Conservation (phyloP, 2,329 filamentous ascomycete genomes). For the Periconia macrospinosa region DNA sequence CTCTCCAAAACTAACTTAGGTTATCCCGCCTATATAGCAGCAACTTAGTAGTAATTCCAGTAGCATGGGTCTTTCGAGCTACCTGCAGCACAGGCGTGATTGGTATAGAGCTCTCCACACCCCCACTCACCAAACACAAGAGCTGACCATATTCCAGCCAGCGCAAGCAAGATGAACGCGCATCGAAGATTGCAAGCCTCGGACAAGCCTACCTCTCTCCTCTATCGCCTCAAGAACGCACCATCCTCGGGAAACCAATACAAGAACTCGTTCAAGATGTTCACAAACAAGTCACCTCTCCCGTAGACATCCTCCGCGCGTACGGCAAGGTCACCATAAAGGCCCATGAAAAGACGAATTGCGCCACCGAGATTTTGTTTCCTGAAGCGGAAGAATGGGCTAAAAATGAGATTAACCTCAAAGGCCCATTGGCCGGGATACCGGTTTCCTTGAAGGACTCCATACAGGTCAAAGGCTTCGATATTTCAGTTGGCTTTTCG, state of each 20-base stretch:
- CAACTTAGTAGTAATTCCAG: too few species aligned
- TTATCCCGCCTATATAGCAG: too few species aligned
- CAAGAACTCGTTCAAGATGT: constrained; percentile 77
- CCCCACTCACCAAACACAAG: constrained; percentile 10
- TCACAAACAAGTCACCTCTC: constrained; percentile 66
- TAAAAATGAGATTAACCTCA: constrained; percentile 64
- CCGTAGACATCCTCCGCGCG: constrained; percentile 74
- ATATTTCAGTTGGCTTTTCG: constrained; percentile 80
- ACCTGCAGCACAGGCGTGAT: constrained; percentile 70
- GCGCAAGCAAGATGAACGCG: constrained; percentile 77
- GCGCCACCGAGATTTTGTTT: constrained; percentile 84
- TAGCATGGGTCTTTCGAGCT: constrained; percentile 62
- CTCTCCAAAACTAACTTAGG: neutral
- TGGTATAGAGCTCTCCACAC: constrained; percentile 57
- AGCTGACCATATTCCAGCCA: constrained; percentile 55
- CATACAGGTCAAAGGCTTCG: constrained; percentile 79
- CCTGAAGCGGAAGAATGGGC: constrained; percentile 75
- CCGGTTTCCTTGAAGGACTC: constrained; percentile 80
- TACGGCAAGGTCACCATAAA: constrained; percentile 86
- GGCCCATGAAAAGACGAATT: constrained; percentile 86
- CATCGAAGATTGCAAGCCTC: constrained; percentile 68
- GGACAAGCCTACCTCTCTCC: constrained; percentile 65
- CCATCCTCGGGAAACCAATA: constrained; percentile 73
- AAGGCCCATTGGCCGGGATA: constrained; percentile 83
- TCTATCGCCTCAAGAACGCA: constrained; percentile 65